Base-by-base conservation (phyloP, 139 green algal species). In the Coelastrella sp. region DNA sequence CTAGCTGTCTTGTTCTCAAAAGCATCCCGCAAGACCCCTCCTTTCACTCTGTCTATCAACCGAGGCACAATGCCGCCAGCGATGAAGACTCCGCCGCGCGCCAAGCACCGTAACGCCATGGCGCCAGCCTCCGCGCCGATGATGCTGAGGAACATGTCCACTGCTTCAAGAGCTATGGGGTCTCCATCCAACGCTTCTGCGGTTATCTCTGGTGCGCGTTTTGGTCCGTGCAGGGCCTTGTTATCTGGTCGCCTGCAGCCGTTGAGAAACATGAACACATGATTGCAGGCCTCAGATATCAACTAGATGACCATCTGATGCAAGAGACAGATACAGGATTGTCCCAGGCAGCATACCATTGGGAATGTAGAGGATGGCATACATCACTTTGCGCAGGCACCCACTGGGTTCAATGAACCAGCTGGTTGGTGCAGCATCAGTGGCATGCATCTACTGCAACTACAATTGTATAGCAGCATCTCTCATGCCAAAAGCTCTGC, bases 91-190 rank as follows among this genome's bases (percentile, higher is more conserved):
- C 94, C 93, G 60, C 93, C 93, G 63, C 82, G 92, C 35, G 95
- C 90, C 45, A 99, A 89, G 53, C 77, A 87, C 34, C 95, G 84
- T 40, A 99, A 92, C 17, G 92, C 96, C 95, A 98, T 97, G 78
- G 94, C 88, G 0, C 94, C 93, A 30, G 94, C 95, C 89, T 98
- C 95, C 0, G 94, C 93, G 4, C 95, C 96, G 30, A 99, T 88
- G 38, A 98, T 97, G 27, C 88, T 78, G 11, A 98, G 89, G 74
- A 99, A 95, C 27, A 98, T 94, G 90, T 98, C 96, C 17, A 98
- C 92, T 4, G 96, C 94, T 88, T 98, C 21, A n/a, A 43, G 41
- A 8, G 75, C 51, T 19, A 82, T 30, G 13, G 79, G 64, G 15
- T 85, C 79, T 2, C 64, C 79, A 21, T 85, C 79, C 5, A 53